phyloP scores from a whole-genome alignment of 192 early-diverging fungal genomes.

The Coemansia sp. region DNA sequence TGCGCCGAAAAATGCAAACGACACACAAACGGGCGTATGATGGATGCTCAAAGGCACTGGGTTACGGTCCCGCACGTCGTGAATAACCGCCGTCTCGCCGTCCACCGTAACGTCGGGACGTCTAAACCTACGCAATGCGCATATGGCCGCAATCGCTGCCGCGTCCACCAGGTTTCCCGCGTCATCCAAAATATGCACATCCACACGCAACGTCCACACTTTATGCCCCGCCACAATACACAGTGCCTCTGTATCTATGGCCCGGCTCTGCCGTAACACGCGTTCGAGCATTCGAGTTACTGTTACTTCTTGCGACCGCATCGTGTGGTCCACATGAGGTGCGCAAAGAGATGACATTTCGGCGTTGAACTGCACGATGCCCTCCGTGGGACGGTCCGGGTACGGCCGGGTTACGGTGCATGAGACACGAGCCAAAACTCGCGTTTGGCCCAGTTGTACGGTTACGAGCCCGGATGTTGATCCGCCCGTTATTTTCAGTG shows the following conservation, averaged over 20 bases:
- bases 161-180: slow-evolving; percentile 94
- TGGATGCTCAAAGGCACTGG: slow-evolving; percentile 95
- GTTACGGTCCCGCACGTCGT: slow-evolving; percentile 79
- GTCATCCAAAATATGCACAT: slow-evolving; percentile 90
- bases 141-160: slow-evolving; percentile 86
- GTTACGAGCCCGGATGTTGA: slow-evolving; percentile 70
- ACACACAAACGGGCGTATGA: slow-evolving; percentile 90
- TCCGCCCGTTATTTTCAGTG: slow-evolving; percentile 66
- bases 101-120: slow-evolving; percentile 94
- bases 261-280: slow-evolving; percentile 75
- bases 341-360: slow-evolving; percentile 88
- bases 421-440: slow-evolving; percentile 68
- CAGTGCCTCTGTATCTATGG: slow-evolving; percentile 94
- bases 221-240: slow-evolving; percentile 96
- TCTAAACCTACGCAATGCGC: slow-evolving; percentile 86
- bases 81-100: slow-evolving; percentile 85
- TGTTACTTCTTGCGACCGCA: slow-evolving; percentile 76
- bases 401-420: slow-evolving; percentile 70
- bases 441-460: slow-evolving; percentile 83
- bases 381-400: slow-evolving; percentile 82
- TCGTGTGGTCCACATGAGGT: slow-evolving; percentile 62
- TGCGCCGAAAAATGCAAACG: slow-evolving; percentile 89
- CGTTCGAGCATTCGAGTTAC: slow-evolving; percentile 87
- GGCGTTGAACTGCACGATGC: slow-evolving; percentile 79
- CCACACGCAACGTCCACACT: slow-evolving; percentile 90